Evolutionary conservation across 2,329 filamentous ascomycete genomes (phyloP).

Genomic region (Raffaelea arxii): DNA sequence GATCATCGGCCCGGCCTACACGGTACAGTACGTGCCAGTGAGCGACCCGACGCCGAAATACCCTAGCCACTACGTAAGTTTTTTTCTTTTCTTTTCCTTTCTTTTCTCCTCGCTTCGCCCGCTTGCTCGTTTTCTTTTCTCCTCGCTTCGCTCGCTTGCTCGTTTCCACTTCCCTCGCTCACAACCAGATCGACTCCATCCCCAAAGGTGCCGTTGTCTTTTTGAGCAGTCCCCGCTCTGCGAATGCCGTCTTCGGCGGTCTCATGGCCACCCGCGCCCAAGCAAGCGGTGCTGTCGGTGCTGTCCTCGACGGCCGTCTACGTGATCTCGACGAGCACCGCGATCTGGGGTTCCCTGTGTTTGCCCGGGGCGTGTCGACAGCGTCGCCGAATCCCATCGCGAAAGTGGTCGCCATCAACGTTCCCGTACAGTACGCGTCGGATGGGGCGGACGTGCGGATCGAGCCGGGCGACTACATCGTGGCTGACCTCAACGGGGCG

Average conservation of each 20-base stretch:
- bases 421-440: constrained; percentile 27
- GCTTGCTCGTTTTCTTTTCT: neutral
- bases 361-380: constrained; percentile 33
- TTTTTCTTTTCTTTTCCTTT: neutral
- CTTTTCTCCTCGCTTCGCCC: neutral
- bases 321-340: constrained; percentile 45
- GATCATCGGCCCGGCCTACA: constrained; percentile 45
- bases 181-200: constrained; percentile 35
- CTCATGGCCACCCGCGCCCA: constrained; percentile 41
- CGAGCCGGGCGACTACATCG: constrained; percentile 32
- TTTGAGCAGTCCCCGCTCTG: constrained; percentile 35
- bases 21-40: constrained; percentile 39
- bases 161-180: neutral
- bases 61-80: constrained; percentile 33
- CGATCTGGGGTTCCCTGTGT: constrained; percentile 34
- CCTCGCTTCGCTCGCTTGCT: neutral
- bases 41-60: constrained; percentile 35
- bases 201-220: constrained; percentile 38
- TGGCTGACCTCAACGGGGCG: constrained; percentile 35
- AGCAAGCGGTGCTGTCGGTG: constrained; percentile 32
- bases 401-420: constrained; percentile 32
- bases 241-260: constrained; percentile 44
- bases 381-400: constrained; percentile 30
- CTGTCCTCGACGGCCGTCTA: constrained; percentile 41
- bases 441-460: constrained; percentile 27